Conservation (phyloP, 805 yeast genomes). For the Candida quercuum region DNA sequence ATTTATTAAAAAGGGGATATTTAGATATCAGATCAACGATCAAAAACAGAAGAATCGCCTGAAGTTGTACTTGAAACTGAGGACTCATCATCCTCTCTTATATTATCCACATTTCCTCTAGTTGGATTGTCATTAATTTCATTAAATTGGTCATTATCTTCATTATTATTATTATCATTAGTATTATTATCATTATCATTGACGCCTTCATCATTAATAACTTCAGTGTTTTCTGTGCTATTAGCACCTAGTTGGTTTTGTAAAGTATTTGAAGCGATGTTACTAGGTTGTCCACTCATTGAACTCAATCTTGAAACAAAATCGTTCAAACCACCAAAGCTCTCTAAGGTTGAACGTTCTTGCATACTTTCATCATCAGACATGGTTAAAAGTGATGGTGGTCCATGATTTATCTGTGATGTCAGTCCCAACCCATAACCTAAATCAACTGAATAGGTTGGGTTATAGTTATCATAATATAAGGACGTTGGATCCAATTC, state of each 20-base stretch:
- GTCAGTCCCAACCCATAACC: slow-evolving; percentile 20
- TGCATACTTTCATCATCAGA: slow-evolving; percentile 13
- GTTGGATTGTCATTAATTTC: no score
- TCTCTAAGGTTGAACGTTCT: not conserved
- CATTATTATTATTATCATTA: not conserved
- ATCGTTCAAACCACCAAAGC: slow-evolving; percentile 10
- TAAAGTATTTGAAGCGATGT: not conserved
- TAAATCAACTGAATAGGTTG: slow-evolving; percentile 19
- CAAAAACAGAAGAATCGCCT: not conserved
- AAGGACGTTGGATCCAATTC: not conserved
- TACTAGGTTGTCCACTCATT: slow-evolving; percentile 2
- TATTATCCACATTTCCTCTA: no score
- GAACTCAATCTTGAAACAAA: slow-evolving; percentile 19
- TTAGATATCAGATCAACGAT: not conserved
- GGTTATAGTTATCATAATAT: slow-evolving; percentile 5
- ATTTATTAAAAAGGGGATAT: no score
- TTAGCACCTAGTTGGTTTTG: no score
- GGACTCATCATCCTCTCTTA: not conserved
- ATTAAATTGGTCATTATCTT: not conserved
- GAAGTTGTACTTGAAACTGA: not conserved
- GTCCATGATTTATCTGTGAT: slow-evolving; percentile 18
- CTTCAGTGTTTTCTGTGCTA: not conserved
- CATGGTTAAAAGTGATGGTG: slow-evolving; percentile 20
- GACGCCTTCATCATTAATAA: not conserved
- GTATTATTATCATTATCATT: not conserved